Evolutionary conservation across 768 basidiomycete species (phyloP), one percentile per base, ranked within the genome.

Genomic region (Hericium coralloides): DNA sequence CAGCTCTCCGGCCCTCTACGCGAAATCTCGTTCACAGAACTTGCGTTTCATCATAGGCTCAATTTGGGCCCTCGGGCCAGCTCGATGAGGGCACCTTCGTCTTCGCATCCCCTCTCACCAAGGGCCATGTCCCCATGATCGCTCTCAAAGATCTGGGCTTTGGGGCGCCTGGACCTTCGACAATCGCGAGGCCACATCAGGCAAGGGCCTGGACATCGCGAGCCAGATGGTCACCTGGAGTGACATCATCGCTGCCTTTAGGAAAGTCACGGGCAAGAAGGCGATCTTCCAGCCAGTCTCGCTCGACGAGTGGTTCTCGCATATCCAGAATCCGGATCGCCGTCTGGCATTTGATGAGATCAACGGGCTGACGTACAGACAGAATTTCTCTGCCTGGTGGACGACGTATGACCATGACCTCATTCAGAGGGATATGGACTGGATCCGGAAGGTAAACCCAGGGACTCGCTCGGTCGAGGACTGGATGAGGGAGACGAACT

Each of bases 341-440:
- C 68, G 68, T 12, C 69, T 64, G 47, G 56, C 55, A 36, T 61
- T 62, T 43, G 49, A 50, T 9, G 62, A 25, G 25, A 12, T 47
- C 22, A 64, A 58, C 38, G 52, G 58, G 48, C 66, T 63, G 53
- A 63, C 61, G n/a, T 67, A 60, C 60, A 57, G 25, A 25, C 64
- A 76, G 66, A 78, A 74, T 62, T 79, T 78, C 63, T 65, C 66
- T 25, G 72, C 68, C 3, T 78, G 72, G 65, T 80, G 74, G 75
- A 67, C 67, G 12, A 55, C 71, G 52, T 79, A 69, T 68, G 63
- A 74, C 31, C 78, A 80, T 53, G 72, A 73, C 59, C 61, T 78
- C 37, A 63, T 79, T 41, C 69, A 65, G 60, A 66, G 73, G 60
- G 73, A 80, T 15, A 43, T 43, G 14, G 41, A 43, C 14, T 43